phyloP scores from a whole-genome alignment of 306 rosid species.

The Senna siamea region DNA sequence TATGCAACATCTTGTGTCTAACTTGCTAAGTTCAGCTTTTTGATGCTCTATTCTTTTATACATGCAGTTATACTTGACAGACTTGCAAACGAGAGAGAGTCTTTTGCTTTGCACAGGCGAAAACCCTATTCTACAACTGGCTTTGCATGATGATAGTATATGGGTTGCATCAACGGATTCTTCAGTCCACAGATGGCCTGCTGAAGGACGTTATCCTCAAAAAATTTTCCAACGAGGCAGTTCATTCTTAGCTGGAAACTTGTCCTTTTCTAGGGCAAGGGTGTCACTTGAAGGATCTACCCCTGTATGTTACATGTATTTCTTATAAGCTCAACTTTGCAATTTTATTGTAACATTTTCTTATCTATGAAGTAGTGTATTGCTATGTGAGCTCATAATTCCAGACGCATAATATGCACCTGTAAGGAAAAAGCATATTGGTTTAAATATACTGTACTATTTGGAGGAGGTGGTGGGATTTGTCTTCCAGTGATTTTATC shows the following conservation, averaged over 20 bases:
- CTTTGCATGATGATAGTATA: constrained; percentile 71
- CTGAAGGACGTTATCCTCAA: constrained; percentile 74
- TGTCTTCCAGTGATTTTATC: constrained; percentile 13
- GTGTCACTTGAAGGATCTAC: constrained; percentile 78
- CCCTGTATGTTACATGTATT: constrained; percentile 56
- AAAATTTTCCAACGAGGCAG: constrained; percentile 69
- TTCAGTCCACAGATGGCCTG: constrained; percentile 76
- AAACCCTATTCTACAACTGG: constrained; percentile 72
- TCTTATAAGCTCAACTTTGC: constrained; percentile 4
- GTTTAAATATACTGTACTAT: neutral
- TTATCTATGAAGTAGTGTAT: constrained; percentile 8
- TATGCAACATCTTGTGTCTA: constrained; percentile 16
- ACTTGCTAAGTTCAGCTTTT: constrained; percentile 31
- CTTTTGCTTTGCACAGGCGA: constrained; percentile 78
- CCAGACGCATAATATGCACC: neutral
- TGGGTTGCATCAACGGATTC: constrained; percentile 88
- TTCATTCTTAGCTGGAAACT: constrained; percentile 79
- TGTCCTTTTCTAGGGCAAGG: constrained; percentile 77
- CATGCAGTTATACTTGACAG: constrained; percentile 79
- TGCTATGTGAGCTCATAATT: neutral
- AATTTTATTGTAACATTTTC: constrained; percentile 1
- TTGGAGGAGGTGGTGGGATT: constrained; percentile 13
- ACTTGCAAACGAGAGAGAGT: constrained; percentile 88
- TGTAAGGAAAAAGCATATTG: neutral
- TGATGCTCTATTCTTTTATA: constrained; percentile 48